Percentiles rank a stretch among this genome's conserved stretches.
Evolutionary conservation across 352 stramenopile species (phyloP).

Genomic region (Globisporangium camurandrum): DNA sequence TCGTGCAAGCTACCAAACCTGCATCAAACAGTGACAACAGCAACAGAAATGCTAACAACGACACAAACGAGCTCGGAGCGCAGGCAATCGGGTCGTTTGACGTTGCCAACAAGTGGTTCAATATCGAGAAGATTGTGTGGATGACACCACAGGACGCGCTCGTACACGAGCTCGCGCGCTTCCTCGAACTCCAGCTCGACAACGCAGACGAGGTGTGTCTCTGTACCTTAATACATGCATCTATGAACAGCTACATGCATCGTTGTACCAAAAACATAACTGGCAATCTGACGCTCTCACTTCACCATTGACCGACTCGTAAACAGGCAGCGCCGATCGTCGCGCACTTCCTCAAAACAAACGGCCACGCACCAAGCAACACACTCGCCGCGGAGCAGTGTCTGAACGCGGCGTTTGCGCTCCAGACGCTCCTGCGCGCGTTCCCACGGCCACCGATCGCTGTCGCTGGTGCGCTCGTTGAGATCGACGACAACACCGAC

Average conservation of each 20-base stretch:
- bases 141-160: constrained; percentile 49
- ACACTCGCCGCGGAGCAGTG: constrained; percentile 48
- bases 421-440: constrained; percentile 66
- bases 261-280: not conserved
- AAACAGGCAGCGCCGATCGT: constrained; percentile 28
- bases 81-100: constrained; percentile 59
- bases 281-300: not conserved
- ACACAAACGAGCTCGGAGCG: constrained; percentile 20
- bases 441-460: constrained; percentile 52
- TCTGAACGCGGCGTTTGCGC: constrained; percentile 68
- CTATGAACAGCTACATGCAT: not conserved
- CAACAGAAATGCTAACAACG: too few relatives aligned
- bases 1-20: constrained; percentile 35
- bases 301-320: not conserved
- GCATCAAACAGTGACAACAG: constrained; percentile 2
- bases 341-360: constrained; percentile 45
- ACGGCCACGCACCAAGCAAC: constrained; percentile 39
- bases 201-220: constrained; percentile 27
- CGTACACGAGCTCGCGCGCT: constrained; percentile 66
- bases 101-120: constrained; percentile 45
- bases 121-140: constrained; percentile 56
- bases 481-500: constrained; percentile 36
- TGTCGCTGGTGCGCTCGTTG: constrained; percentile 30
- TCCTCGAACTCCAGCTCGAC: constrained; percentile 67
- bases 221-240: not conserved